phyloP scores from a whole-genome alignment of 1,284 basidiomycete species.

The Ganoderma resinaceum region DNA sequence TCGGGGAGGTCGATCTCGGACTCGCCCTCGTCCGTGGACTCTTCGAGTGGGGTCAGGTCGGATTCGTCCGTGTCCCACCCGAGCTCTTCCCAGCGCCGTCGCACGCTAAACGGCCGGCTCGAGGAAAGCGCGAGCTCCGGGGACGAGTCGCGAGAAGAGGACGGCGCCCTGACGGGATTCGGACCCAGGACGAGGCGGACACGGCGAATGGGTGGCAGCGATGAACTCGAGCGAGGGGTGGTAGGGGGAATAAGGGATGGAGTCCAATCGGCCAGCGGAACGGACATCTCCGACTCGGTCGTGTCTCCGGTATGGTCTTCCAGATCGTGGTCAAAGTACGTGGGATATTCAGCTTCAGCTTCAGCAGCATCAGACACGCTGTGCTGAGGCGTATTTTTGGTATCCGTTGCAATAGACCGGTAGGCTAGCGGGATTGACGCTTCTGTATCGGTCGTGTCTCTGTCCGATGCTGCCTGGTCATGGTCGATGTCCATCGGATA shows the following conservation, averaged over 20 bases:
- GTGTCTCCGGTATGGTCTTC: neutral
- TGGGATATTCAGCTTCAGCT: neutral
- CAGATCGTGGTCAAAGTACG: neutral
- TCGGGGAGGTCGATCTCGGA: conserved; percentile 29
- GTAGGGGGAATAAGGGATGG: neutral
- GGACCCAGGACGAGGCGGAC: conserved; percentile 20
- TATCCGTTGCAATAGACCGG: neutral
- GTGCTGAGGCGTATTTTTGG: neutral
- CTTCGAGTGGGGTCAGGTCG: conserved; percentile 34
- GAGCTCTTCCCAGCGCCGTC: conserved; percentile 3
- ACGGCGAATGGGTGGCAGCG: conserved; percentile 6
- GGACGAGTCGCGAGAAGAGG: conserved; percentile 14
- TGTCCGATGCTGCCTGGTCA: neutral
- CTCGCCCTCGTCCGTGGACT: conserved; percentile 30
- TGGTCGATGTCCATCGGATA: neutral
- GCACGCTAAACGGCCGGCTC: neutral
- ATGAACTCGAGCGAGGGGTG: neutral
- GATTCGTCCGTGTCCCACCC: conserved; percentile 34
- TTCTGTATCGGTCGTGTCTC: neutral
- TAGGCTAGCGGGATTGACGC: neutral
- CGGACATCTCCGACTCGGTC: neutral
- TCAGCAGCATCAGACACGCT: neutral
- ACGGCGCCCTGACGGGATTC: neutral
- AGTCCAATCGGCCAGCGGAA: neutral
- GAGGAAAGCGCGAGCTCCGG: conserved; percentile 9